phyloP scores from a whole-genome alignment of 2,329 filamentous ascomycete species.

The Ophiostoma novo-ulmi region DNA sequence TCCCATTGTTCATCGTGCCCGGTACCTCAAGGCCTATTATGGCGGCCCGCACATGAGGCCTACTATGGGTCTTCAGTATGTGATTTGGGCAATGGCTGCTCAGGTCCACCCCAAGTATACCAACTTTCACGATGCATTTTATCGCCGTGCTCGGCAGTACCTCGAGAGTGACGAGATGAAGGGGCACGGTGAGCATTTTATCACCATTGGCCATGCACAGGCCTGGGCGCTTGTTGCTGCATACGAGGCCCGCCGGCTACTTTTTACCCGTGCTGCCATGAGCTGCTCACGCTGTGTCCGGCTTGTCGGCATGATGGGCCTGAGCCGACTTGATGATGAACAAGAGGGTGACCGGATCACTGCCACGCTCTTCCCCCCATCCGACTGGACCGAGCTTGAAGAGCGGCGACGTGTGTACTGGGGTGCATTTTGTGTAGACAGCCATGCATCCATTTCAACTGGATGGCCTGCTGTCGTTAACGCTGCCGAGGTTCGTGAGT shows the following conservation, averaged over 20 bases:
- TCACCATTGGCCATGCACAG: slow-evolving; percentile 75
- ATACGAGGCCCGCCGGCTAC: slow-evolving; percentile 80
- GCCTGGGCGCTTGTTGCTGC: slow-evolving; percentile 68
- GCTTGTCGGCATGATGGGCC: slow-evolving; percentile 75
- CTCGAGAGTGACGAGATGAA: slow-evolving; percentile 80
- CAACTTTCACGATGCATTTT: slow-evolving; percentile 70
- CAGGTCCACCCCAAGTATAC: slow-evolving; percentile 67
- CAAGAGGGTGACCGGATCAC: slow-evolving; percentile 56
- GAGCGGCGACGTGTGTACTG: slow-evolving; percentile 83
- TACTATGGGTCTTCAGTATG: slow-evolving; percentile 77
- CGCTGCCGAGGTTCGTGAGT: slow-evolving; percentile 53
- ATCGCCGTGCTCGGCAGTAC: slow-evolving; percentile 76
- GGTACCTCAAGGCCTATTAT: slow-evolving; percentile 71
- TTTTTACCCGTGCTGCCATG: slow-evolving; percentile 80
- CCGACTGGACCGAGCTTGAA: slow-evolving; percentile 70
- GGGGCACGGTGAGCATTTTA: slow-evolving; percentile 72
- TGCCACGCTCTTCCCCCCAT: slow-evolving; percentile 65
- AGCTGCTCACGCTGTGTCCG: slow-evolving; percentile 67
- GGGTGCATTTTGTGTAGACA: slow-evolving; percentile 75
- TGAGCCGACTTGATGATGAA: slow-evolving; percentile 68
- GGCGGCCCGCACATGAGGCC: slow-evolving; percentile 67
- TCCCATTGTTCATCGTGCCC: slow-evolving; percentile 71
- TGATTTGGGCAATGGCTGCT: slow-evolving; percentile 79
- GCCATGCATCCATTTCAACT: slow-evolving; percentile 81
- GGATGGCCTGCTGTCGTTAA: slow-evolving; percentile 85